phyloP scores from a whole-genome alignment of 768 basidiomycete genomes.

The Daedaleopsis sinensis region DNA sequence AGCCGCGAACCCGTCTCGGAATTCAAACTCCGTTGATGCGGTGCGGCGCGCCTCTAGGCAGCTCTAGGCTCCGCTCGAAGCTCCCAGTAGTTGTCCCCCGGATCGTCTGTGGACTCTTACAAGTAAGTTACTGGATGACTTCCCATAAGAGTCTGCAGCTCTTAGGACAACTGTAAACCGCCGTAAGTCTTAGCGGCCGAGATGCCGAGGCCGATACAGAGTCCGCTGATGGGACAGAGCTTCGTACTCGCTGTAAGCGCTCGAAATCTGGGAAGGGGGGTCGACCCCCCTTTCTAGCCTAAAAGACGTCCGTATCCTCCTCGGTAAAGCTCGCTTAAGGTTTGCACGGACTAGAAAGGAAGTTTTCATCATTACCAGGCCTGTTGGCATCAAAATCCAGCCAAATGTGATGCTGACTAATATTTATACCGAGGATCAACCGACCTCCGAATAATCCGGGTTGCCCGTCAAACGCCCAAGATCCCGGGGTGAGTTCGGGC shows the following conservation, averaged over 20 bases:
- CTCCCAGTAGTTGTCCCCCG: too few species aligned
- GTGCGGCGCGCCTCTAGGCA: too few species aligned
- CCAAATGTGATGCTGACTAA: neutral
- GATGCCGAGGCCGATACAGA: slow-evolving; percentile 6
- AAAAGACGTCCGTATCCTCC: neutral
- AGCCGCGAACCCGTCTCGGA: too few species aligned
- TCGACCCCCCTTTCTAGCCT: slow-evolving; percentile 8
- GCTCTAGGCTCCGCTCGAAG: too few species aligned
- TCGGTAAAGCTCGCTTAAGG: neutral
- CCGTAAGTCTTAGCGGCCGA: slow-evolving; percentile 6
- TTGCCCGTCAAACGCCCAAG: neutral
- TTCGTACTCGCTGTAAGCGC: slow-evolving; percentile 1
- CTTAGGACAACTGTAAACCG: neutral
- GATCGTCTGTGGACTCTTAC: too few species aligned
- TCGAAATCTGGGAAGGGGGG: slow-evolving; percentile 6
- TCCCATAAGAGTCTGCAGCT: slow-evolving; percentile 9
- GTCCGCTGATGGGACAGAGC: neutral
- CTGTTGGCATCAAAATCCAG: too few species aligned
- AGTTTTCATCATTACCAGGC: neutral
- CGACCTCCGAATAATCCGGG: neutral
- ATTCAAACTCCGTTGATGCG: too few species aligned
- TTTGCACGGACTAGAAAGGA: neutral
- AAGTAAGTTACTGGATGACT: too few species aligned
- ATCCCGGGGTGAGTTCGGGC: neutral
- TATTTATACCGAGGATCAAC: neutral